These are phyloP conservation scores for Tricholoma terreum DNA, from an alignment of 768 basidiomycete genomes.

Conservation along the genomic window DNA sequence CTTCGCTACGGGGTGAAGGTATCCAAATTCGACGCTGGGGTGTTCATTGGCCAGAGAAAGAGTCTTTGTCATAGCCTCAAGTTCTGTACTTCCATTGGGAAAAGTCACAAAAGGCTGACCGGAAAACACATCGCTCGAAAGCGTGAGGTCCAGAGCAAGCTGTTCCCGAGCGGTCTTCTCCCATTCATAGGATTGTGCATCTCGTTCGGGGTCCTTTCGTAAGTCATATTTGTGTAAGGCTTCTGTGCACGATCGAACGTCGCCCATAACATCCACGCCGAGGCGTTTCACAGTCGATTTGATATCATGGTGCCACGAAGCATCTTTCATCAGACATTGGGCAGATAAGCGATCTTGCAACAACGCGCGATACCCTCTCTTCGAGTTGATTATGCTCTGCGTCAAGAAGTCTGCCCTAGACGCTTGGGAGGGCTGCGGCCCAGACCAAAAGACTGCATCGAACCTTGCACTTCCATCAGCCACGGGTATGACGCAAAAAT, in stretches of 20 bases:
- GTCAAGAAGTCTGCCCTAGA: conserved; percentile 60
- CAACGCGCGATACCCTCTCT: conserved; percentile 51
- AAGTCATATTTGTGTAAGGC: conserved; percentile 45
- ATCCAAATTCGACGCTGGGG: conserved; percentile 60
- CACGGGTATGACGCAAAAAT: not conserved
- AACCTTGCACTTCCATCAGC: conserved; percentile 37
- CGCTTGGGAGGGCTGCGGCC: conserved; percentile 40
- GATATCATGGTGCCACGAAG: conserved; percentile 56
- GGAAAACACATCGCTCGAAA: conserved; percentile 59
- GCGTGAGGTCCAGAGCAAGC: conserved; percentile 57
- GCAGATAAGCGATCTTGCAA: conserved; percentile 44
- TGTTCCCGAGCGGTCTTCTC: conserved; percentile 59
- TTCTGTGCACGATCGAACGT: conserved; percentile 34
- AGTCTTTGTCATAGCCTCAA: conserved; percentile 59
- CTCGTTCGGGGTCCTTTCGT: conserved; percentile 30
- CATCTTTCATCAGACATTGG: conserved; percentile 33
- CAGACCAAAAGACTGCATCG: conserved; percentile 58
- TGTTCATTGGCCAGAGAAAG: conserved; percentile 55
- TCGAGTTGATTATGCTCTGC: conserved; percentile 47
- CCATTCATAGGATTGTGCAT: conserved; percentile 38
- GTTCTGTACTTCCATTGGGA: conserved; percentile 24
- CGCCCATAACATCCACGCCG: conserved; percentile 33
- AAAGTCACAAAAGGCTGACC: conserved; percentile 35
- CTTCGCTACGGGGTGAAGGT: conserved; percentile 49
- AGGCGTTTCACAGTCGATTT: conserved; percentile 41